Percentiles rank a stretch among this genome's conserved stretches.
phyloP scores from a whole-genome alignment of 1,284 basidiomycete genomes.

The Ustilago hordei region DNA sequence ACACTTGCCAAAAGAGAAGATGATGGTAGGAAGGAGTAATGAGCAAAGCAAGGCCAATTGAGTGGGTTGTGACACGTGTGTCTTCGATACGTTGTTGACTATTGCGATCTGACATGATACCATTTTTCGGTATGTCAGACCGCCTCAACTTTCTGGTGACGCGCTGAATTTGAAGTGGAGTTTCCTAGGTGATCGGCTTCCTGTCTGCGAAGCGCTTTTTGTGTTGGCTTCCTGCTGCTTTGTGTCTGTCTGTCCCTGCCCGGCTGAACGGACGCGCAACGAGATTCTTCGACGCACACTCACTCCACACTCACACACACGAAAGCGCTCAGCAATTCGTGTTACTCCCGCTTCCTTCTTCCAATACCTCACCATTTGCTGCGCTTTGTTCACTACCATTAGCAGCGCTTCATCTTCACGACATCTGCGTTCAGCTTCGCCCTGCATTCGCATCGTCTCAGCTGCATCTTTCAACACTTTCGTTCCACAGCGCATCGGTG shows the following conservation, averaged over 20 bases:
- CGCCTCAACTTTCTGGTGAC: not conserved
- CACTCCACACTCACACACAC: constrained; percentile 22
- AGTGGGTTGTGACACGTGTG: too few species aligned
- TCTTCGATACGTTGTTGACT: not conserved
- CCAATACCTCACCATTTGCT: constrained; percentile 1
- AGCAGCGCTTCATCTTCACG: not conserved
- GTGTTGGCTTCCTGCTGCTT: not conserved
- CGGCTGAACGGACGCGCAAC: constrained; percentile 39
- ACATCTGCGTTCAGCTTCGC: not conserved
- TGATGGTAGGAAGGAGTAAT: too few species aligned
- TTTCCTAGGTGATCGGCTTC: constrained; percentile 37
- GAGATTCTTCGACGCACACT: constrained; percentile 28
- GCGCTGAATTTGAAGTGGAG: constrained; percentile 25
- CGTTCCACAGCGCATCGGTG: constrained; percentile 5
- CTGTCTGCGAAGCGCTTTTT: constrained; percentile 15
- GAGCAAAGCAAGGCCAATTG: too few species aligned
- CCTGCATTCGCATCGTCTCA: not conserved
- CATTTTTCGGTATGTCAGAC: not conserved
- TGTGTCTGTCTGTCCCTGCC: constrained; percentile 7
- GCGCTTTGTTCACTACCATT: not conserved
- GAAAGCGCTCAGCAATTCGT: constrained; percentile 16
- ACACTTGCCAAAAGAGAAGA: too few species aligned
- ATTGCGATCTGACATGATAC: not conserved
- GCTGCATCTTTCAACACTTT: not conserved
- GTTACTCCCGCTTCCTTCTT: constrained; percentile 26